phyloP scores from a whole-genome alignment of 768 basidiomycete genomes.

The Omphalotus guepiniiformis region DNA sequence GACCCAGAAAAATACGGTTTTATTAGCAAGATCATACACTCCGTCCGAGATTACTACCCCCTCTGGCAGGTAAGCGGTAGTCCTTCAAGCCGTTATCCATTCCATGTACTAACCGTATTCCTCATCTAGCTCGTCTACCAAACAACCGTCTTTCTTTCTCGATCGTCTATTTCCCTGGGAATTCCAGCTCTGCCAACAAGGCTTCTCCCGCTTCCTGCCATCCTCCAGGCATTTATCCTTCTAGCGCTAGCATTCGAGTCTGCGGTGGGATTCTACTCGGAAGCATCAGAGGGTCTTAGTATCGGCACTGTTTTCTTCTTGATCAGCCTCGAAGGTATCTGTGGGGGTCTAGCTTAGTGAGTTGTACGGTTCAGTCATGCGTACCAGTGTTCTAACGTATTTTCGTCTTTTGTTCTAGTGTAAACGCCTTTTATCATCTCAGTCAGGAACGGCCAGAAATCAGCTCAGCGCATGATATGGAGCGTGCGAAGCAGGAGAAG shows the following conservation, averaged over 20 bases:
- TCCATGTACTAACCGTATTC: conserved; percentile 3
- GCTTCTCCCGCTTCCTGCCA: conserved; percentile 70
- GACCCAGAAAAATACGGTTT: conserved; percentile 51
- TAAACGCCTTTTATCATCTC: conserved; percentile 82
- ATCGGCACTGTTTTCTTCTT: conserved; percentile 68
- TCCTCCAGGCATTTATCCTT: conserved; percentile 68
- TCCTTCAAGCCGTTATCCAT: conserved; percentile 15
- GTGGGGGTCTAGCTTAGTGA: conserved; percentile 90
- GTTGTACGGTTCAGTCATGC: conserved; percentile 24
- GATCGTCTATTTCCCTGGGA: conserved; percentile 85
- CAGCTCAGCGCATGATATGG: conserved; percentile 42
- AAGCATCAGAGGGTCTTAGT: conserved; percentile 37
- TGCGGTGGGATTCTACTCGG: conserved; percentile 59
- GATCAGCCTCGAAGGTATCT: conserved; percentile 86
- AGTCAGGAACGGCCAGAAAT: conserved; percentile 65
- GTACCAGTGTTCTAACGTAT: not conserved
- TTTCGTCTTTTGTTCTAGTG: conserved; percentile 37
- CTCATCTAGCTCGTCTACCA: conserved; percentile 72
- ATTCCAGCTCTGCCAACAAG: conserved; percentile 70
- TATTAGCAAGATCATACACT: conserved; percentile 75
- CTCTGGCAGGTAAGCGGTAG: conserved; percentile 73
- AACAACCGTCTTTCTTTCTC: conserved; percentile 89
- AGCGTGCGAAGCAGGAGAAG: conserved; percentile 66
- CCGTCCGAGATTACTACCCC: conserved; percentile 89
- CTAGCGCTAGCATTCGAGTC: conserved; percentile 60